Conservation (phyloP, 208 protist species). For the Wallacemonas sp. region DNA sequence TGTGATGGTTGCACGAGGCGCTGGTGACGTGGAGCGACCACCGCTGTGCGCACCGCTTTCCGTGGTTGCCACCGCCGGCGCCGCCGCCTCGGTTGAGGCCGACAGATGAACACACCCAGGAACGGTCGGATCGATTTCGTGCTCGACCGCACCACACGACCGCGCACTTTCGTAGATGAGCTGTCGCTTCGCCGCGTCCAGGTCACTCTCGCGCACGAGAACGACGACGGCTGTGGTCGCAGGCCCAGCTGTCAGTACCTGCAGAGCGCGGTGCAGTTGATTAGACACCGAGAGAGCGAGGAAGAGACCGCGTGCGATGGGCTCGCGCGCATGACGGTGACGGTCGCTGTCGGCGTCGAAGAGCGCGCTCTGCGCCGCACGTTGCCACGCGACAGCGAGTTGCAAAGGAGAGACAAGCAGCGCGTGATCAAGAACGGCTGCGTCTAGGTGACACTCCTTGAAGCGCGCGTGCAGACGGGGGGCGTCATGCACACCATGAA, state of each 20-base stretch:
- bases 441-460: constrained; percentile 41
- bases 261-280: constrained; percentile 58
- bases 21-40: too few relatives aligned
- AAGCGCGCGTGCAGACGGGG: constrained; percentile 38
- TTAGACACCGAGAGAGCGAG: constrained; percentile 54
- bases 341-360: constrained; percentile 1
- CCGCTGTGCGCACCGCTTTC: too few relatives aligned
- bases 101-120: neutral
- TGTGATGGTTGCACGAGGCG: too few relatives aligned
- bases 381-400: constrained; percentile 60
- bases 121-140: neutral
- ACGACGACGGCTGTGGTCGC: constrained; percentile 52
- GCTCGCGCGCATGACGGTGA: constrained; percentile 6
- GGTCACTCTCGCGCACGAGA: constrained; percentile 16
- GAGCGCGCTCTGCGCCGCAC: constrained; percentile 14
- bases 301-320: constrained; percentile 45
- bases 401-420: constrained; percentile 70
- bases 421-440: constrained; percentile 66
- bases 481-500: constrained; percentile 45
- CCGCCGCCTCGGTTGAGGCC: neutral
- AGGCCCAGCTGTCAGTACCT: constrained; percentile 43
- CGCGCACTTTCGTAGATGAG: neutral
- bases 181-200: neutral
- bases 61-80: neutral
- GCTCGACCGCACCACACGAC: neutral